Conservation (phyloP, 768 basidiomycete species). For the Naematelia encephala region DNA sequence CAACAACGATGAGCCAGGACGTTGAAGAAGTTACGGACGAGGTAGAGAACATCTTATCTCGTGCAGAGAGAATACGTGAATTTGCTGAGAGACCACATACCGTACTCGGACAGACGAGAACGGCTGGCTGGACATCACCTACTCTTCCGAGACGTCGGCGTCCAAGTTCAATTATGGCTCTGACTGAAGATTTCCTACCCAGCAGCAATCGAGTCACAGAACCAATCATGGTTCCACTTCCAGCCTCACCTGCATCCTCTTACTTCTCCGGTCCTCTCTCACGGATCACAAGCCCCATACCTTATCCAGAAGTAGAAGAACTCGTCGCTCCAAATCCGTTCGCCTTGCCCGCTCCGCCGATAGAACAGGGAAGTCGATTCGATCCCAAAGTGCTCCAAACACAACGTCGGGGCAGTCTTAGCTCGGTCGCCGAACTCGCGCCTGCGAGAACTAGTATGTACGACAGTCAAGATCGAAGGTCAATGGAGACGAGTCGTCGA, state of each 20-base stretch:
- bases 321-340: slow-evolving; percentile 58
- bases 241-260: slow-evolving; percentile 19
- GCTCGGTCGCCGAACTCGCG: neutral
- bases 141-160: neutral
- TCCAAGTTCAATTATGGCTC: neutral
- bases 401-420: slow-evolving; percentile 9
- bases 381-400: slow-evolving; percentile 65
- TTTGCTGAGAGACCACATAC: neutral
- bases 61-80: neutral
- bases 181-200: neutral
- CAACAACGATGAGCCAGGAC: neutral
- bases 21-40: neutral
- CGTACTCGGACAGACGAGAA: neutral
- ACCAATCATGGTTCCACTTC: slow-evolving; percentile 36
- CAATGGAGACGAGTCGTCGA: neutral
- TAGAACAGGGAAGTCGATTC: slow-evolving; percentile 65
- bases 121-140: neutral
- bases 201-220: slow-evolving; percentile 1
- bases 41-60: neutral
- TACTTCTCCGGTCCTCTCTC: slow-evolving; percentile 7
- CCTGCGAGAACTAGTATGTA: neutral
- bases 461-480: neutral
- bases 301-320: neutral
- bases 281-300: slow-evolving; percentile 5
- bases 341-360: slow-evolving; percentile 63